Evolutionary conservation across 2,329 filamentous ascomycete species (phyloP).

Genomic region (Alternaria sp.): DNA sequence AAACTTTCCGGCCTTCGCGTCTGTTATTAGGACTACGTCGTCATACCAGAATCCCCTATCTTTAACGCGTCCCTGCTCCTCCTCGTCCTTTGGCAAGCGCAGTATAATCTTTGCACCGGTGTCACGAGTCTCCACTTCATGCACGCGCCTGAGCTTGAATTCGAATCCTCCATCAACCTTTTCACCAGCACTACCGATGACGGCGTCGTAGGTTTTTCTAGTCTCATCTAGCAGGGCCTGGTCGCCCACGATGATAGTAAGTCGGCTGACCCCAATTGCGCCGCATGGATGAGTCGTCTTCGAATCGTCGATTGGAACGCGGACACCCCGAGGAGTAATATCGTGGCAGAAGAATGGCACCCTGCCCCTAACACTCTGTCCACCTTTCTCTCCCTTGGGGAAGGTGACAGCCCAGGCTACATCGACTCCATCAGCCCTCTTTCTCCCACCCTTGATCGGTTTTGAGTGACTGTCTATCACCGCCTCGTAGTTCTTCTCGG

Average conservation of each 20-base stretch:
- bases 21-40: conserved; percentile 30
- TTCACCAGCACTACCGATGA: conserved; percentile 19
- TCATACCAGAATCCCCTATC: conserved; percentile 35
- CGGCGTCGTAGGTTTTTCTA: conserved; percentile 11
- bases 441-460: conserved; percentile 61
- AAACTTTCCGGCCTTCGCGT: conserved; percentile 15
- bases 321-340: conserved; percentile 60
- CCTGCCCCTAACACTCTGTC: conserved; percentile 51
- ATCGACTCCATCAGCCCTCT: conserved; percentile 60
- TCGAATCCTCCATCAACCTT: background rate
- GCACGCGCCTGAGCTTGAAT: conserved; percentile 25
- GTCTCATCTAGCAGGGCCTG: conserved; percentile 19
- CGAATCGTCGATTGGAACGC: conserved; percentile 58
- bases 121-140: conserved; percentile 14
- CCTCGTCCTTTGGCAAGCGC: conserved; percentile 24
- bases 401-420: conserved; percentile 67
- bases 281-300: conserved; percentile 59
- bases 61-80: conserved; percentile 21
- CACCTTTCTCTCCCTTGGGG: conserved; percentile 49
- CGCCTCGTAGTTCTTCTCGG: conserved; percentile 15
- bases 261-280: conserved; percentile 52
- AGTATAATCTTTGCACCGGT: conserved; percentile 27
- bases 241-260: conserved; percentile 36
- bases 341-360: conserved; percentile 69
- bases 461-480: conserved; percentile 54